These are phyloP conservation scores for Barbatosphaeria neglecta DNA, from an alignment of 495 filamentous ascomycete genomes.

Conservation along the genomic window DNA sequence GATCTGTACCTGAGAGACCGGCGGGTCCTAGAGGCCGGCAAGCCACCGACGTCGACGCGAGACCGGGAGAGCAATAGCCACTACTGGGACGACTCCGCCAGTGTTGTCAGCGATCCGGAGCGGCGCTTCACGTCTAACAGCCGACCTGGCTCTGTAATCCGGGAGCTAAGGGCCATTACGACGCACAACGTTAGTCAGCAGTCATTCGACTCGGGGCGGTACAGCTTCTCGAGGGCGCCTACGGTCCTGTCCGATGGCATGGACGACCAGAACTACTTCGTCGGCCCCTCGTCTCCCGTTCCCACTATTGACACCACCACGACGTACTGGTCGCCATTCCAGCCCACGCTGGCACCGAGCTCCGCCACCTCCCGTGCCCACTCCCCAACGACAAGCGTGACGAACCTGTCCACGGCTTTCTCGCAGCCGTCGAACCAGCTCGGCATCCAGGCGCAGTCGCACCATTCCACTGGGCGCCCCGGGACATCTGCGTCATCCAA, in stretches of 20 bases:
- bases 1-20: constrained; percentile 77
- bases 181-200: constrained; percentile 48
- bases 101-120: constrained; percentile 41
- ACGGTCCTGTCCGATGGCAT: constrained; percentile 49
- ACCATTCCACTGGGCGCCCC: constrained; percentile 30
- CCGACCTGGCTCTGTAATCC: constrained; percentile 21
- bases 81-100: constrained; percentile 42
- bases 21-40: constrained; percentile 57
- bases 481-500: constrained; percentile 46
- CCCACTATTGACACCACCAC: constrained; percentile 65
- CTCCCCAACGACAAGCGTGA: constrained; percentile 43
- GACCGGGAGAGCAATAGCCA: constrained; percentile 27
- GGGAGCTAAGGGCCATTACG: constrained; percentile 43
- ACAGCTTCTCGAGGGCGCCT: constrained; percentile 42
- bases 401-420: constrained; percentile 36
- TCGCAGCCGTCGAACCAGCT: constrained; percentile 25
- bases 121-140: constrained; percentile 23
- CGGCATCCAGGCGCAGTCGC: constrained; percentile 25
- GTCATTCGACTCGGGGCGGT: constrained; percentile 55
- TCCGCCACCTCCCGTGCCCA: constrained; percentile 43
- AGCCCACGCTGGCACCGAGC: constrained; percentile 49
- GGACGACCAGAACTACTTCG: constrained; percentile 59
- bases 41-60: constrained; percentile 7
- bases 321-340: constrained; percentile 83
- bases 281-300: constrained; percentile 52